Percentiles rank a stretch among this genome's conserved stretches.
Evolutionary conservation across 805 yeast genomes (phyloP).

Genomic region (Yamadazyma laniorum): DNA sequence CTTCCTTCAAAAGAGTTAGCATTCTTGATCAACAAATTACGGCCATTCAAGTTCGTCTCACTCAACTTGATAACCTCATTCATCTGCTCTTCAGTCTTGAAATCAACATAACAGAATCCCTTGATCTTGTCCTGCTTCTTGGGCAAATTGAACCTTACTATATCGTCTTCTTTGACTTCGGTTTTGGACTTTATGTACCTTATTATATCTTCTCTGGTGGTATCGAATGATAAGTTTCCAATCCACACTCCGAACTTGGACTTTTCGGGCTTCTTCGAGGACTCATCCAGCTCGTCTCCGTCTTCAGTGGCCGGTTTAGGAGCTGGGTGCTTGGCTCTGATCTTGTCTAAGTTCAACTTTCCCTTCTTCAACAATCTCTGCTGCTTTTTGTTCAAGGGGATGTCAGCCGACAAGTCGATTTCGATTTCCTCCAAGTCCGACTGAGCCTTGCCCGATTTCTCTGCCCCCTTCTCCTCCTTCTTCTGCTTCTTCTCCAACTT

Average conservation of each 20-base stretch:
- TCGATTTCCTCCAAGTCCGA: conserved; percentile 61
- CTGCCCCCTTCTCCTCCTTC: conserved; percentile 29
- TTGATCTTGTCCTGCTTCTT: conserved; percentile 62
- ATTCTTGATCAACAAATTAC: conserved; percentile 82
- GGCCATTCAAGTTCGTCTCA: conserved; percentile 74
- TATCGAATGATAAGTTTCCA: conserved; percentile 86
- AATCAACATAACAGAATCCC: conserved; percentile 92
- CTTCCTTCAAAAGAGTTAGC: conserved; percentile 84
- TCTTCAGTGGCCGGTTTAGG: conserved; percentile 33
- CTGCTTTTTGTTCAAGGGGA: conserved; percentile 90
- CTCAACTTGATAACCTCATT: conserved; percentile 61
- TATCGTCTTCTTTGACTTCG: conserved; percentile 43
- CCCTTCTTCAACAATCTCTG: conserved; percentile 80
- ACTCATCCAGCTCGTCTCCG: conserved; percentile 13
- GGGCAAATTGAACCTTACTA: conserved; percentile 82
- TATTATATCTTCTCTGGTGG: conserved; percentile 69
- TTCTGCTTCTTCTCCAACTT: conserved; percentile 21
- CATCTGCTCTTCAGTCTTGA: conserved; percentile 59
- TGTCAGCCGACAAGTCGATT: conserved; percentile 64
- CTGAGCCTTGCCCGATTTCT: conserved; percentile 17
- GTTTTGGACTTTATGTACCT: conserved; percentile 66
- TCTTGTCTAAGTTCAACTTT: conserved; percentile 64
- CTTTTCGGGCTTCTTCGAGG: conserved; percentile 35
- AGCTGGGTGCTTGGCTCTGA: conserved; percentile 39
- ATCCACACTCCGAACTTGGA: conserved; percentile 85